phyloP scores from a whole-genome alignment of 371 early-diverging fungal genomes.

The Mortierella polycephala region DNA sequence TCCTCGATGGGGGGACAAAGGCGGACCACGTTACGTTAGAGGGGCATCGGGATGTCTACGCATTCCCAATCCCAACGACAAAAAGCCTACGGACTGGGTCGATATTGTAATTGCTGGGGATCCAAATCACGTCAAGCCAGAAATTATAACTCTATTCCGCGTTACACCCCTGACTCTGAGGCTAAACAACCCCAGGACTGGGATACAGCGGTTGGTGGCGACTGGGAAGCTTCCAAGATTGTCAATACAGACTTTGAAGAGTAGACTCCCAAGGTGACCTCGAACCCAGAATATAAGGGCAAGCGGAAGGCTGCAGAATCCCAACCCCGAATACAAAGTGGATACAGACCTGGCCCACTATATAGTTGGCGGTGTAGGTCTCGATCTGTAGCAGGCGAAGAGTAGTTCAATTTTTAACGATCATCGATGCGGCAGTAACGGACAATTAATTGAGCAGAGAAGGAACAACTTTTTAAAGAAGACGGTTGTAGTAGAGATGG shows the following conservation, averaged over 20 bases:
- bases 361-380: slow-evolving; percentile 86
- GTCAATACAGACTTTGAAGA: slow-evolving; percentile 90
- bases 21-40: slow-evolving; percentile 71
- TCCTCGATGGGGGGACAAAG: slow-evolving; percentile 75
- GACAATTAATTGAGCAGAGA: slow-evolving; percentile 51
- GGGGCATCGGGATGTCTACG: slow-evolving; percentile 88
- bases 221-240: slow-evolving; percentile 90
- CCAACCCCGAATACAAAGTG: slow-evolving; percentile 92
- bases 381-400: slow-evolving; percentile 98
- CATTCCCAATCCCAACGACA: slow-evolving; percentile 88
- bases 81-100: slow-evolving; percentile 96
- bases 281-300: slow-evolving; percentile 97
- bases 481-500: slow-evolving; percentile 57
- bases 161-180: slow-evolving; percentile 84
- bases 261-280: slow-evolving; percentile 83
- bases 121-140: slow-evolving; percentile 84
- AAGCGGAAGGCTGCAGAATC: slow-evolving; percentile 86
- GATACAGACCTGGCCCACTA: slow-evolving; percentile 84
- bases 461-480: slow-evolving; percentile 65
- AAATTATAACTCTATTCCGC: slow-evolving; percentile 81
- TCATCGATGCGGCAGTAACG: slow-evolving; percentile 75
- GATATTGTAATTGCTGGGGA: slow-evolving; percentile 87
- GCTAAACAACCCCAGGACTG: slow-evolving; percentile 94
- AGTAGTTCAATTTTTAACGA: slow-evolving; percentile 92
- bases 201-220: slow-evolving; percentile 87